Base-by-base conservation (phyloP, 2,329 filamentous ascomycete genomes). In the Pestalotiopsis sp. region DNA sequence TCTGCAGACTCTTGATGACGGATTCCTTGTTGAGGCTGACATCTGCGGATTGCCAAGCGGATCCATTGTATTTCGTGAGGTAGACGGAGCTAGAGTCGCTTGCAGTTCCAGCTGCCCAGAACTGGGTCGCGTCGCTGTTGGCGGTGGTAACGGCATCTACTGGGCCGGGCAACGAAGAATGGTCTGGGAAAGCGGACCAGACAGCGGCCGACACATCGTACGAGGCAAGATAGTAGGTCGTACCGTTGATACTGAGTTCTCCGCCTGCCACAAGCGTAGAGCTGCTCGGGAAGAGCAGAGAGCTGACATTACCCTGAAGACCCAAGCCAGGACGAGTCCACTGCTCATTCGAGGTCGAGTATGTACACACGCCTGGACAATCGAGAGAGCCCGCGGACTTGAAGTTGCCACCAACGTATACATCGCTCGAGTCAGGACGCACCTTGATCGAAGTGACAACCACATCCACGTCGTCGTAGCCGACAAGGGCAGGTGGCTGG, bases 351-450 rank as follows among this genome's bases (percentile, higher is more conserved):
- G 88, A 83, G 2, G 90, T 89, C 76, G 92, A 90, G 81, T 93
- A 97, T 69, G 92, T 84, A 81, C 96, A 99, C 27, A 99, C 88
- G 61, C 89, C 91, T 3, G 92, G 90, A 78, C 96, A 99, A 57
- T 89, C 90, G 38, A 98, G 86, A 4, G 92, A 91, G 36, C 96
- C 96, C 20, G 94, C 96, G 39, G 88, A 89, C n/a, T 89, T 84
- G 76, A 98, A 99, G 11, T 88, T 89, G 39, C 96, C 96, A 49
- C 92, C 95, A 39, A 99, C 92, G 76, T 92, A 99, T 13, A 99
- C 85, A 65, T 96, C 90, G 1, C 86, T 85, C 20, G 90, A 90
- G 67, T 87, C 87, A 0, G 93, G 92, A 67, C 91, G 91, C 9
- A 91, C 85, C 12, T 89, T 87, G 73, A 99, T 94, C 36, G 92